Evolutionary conservation across 805 yeast genomes (phyloP), one percentile per base, ranked within the genome.

Genomic region (Kurtzmaniella fragi): DNA sequence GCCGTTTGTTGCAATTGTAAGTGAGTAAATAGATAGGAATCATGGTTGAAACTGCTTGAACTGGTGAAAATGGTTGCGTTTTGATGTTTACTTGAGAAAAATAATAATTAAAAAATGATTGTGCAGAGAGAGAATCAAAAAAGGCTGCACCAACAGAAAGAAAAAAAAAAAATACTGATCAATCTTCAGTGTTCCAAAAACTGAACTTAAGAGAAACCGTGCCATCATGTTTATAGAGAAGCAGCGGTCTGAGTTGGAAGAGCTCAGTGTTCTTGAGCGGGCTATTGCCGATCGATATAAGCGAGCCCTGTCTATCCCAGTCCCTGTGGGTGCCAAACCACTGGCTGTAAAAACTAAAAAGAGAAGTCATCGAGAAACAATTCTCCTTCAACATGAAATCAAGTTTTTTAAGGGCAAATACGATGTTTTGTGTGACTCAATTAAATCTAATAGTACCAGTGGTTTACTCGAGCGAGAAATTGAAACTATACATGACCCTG

Each of bases 351-450:
- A 32, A 13, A 42, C 42, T 31, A 61, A 61, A 39, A 67, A 69
- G 38, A 60, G 77, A 44, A 62, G 80, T 0, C 60, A 57, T 13
- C 69, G 75, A 44, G 82, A 82, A 41, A 64, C 79, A 0, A 46
- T 77, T 1, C 42, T 77, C 15, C 90, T 82, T 48, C 80, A 81
- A 49, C 86, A 82, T 57, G 96, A 89, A 54, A 68, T 84, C 7
- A 62, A 64, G 14, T 46, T 55, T 31, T 75, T 89, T 38, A 47
- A 74, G 3, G 61, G 68, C 7, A 71, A 76, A 38, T 78, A 75
- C 49, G 58, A 57, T 31, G 57, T 47, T 32, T 41, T 43, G 14
- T 37, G 49, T 20, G 37, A 34, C 9, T 28, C 31, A 8, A 31
- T 53, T 10, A 42, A 5, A 40, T 35, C 4, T 35, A 32, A 5